phyloP scores from a whole-genome alignment of 306 rosid genomes.

The Vigna nakashimae region DNA sequence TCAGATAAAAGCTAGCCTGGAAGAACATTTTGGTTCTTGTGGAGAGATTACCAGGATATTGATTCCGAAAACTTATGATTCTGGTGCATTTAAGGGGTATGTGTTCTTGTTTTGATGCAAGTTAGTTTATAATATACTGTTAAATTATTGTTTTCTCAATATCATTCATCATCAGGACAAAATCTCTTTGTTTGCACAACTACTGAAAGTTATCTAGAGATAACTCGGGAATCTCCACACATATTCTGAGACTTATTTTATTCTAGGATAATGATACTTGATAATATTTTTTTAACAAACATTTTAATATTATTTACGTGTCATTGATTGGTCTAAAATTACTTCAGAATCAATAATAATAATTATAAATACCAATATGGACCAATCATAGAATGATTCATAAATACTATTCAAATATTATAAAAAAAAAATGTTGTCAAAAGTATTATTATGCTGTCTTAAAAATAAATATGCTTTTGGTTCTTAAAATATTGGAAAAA shows the following conservation, averaged over 20 bases:
- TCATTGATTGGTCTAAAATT: too few species aligned
- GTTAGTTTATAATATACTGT: neutral
- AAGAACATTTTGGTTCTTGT: constrained; percentile 65
- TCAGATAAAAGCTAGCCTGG: constrained; percentile 64
- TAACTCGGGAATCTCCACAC: neutral
- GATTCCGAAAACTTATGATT: constrained; percentile 58
- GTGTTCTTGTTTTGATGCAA: constrained; percentile 28
- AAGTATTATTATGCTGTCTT: too few species aligned
- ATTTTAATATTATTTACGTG: too few species aligned
- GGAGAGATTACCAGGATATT: constrained; percentile 73
- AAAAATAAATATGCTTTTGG: too few species aligned
- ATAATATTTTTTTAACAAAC: too few species aligned
- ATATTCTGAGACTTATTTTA: neutral
- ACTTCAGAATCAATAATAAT: too few species aligned
- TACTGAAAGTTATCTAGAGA: neutral
- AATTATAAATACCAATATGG: too few species aligned
- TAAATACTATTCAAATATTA: too few species aligned
- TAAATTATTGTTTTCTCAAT: neutral
- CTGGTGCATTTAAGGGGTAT: constrained; percentile 68
- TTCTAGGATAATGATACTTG: too few species aligned
- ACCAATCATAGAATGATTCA: too few species aligned
- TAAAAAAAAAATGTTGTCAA: too few species aligned
- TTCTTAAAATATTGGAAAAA: too few species aligned
- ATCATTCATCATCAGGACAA: neutral
- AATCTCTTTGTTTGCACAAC: neutral